Base-by-base conservation (phyloP, 2,329 filamentous ascomycete genomes). In the Calonectria pseudoturangicola region DNA sequence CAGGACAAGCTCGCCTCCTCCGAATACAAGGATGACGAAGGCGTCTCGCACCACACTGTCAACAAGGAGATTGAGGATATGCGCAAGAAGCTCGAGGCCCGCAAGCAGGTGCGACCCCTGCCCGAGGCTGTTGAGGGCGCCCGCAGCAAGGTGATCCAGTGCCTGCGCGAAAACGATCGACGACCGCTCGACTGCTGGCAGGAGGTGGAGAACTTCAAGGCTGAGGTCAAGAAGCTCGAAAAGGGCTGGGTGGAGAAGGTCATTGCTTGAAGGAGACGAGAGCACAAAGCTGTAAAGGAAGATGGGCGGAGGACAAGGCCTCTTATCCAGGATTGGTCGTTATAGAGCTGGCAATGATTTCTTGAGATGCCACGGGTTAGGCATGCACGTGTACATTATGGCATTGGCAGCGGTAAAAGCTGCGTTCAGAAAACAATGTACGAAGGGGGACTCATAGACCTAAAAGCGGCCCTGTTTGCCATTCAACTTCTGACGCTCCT, bases 111-210 rank as follows among this genome's bases (percentile, higher is more conserved):
- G 73, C 89, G 93, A 81, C 88, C 92, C 76, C 83, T 95, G 76
- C 94, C 95, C 77, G 91, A 93, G 74, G 87, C 87, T 64, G 92
- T 98, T 62, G 92, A 95, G 85, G 89, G 88, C 82, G 94, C 95
- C 25, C 93, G 95, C 84, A 88, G 91, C 77, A 91, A 93, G 72
- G 92, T 98, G 69, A 91, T 97, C 75, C 89, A 90, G 79, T 98
- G 96, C 84, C 87, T 98, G 87, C 89, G 94, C 74, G 89, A 93
- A 81, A 93, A 98, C 84, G 96, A 98, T 85, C 89, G 95, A 76
- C 90, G 95, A 84, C 96, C 96, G 83, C 87, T 98, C 82, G 94
- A 98, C 87, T 98, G 96, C 89, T 98, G 94, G 94, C 90, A 92
- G 85, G 95, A 98, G 90, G 95, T 98, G 28, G 93, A 97, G 87